Evolutionary conservation across 2,329 filamentous ascomycete genomes (phyloP), one percentile per base, ranked within the genome.

Genomic region (Neopestalotiopsis sp.): DNA sequence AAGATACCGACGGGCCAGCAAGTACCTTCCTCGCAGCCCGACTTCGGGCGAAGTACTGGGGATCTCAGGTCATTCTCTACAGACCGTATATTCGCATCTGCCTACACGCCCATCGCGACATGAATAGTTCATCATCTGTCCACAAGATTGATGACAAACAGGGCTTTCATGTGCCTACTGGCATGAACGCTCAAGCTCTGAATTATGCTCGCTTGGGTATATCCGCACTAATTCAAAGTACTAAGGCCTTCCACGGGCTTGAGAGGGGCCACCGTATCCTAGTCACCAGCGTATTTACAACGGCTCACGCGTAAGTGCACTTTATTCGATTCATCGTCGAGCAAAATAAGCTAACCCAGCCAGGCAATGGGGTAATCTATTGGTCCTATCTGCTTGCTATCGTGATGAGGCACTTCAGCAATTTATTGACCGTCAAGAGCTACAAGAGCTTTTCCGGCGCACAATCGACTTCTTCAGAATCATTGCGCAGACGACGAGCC

Each of bases 231-330:
- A 90, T 97, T 66, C 86, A 92, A 76, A 98, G 95, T 78, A 98
- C 95, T 0, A 88, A 90, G 67, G 94, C 94, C 0, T 97, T 98
- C 77, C 86, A 92, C 71, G 84, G 85, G 1, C 85, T 93, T 32
- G 84, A 88, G 17, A 81, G 83, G n/a, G 81, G 79, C 32, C 82
- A 88, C 70, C 89, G 94, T 38, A 89, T 93, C 9, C 91, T 98
- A 65, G 91, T 98, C 67, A 98, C 95, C n/a, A 98, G 98, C 75
- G 91, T 97, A 30, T 97, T 97, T 81, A 95, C 95, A 66, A 98
- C 95, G 20, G 92, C 94, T 71, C 95, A 98, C 85, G 95, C 95
- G 93, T 97, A 92, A 89, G 94, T 90, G 65, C 13, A 45, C 2
- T 49, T 38, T 24, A 49, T 10, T 9, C n/a, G 20, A 7, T 49